Conservation (phyloP, 208 protist species). For the Dictyostelium gargantuum region DNA sequence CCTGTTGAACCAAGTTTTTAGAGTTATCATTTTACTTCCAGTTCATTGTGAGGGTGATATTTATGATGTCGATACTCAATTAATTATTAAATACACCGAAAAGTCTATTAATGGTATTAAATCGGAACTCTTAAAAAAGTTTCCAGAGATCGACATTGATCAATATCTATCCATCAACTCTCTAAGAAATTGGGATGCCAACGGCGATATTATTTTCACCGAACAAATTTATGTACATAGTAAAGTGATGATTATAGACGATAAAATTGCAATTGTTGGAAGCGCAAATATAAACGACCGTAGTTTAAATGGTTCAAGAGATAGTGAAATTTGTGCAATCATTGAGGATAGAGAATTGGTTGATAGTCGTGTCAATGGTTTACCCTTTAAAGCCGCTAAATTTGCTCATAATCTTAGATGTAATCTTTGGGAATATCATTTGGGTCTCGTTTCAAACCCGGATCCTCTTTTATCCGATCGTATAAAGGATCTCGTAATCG, state of each 20-base stretch:
- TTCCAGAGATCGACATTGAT: conserved; percentile 49
- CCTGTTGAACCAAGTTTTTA: conserved; percentile 34
- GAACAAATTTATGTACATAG: conserved; percentile 81
- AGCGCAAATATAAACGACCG: conserved; percentile 81
- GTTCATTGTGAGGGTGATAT: conserved; percentile 46
- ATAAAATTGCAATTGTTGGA: conserved; percentile 68
- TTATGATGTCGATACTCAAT: not conserved
- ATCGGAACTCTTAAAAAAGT: conserved; percentile 54
- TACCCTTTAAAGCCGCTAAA: conserved; percentile 7
- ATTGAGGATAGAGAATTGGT: conserved; percentile 60
- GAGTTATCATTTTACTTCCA: not conserved
- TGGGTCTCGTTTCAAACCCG: conserved; percentile 37
- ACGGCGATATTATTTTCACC: conserved; percentile 16
- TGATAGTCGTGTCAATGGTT: conserved; percentile 63
- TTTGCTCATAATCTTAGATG: conserved; percentile 59
- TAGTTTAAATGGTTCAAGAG: conserved; percentile 62
- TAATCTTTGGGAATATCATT: conserved; percentile 71
- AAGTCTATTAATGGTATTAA: conserved; percentile 69
- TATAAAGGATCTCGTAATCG: conserved; percentile 20
- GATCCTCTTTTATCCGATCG: not conserved
- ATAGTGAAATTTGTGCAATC: conserved; percentile 68
- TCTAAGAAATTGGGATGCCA: conserved; percentile 41
- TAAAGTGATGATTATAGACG: conserved; percentile 75
- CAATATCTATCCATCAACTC: conserved; percentile 72
- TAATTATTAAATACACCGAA: conserved; percentile 76